Conservation (phyloP, 805 yeast species). For the Cyberlindnera saturnus region DNA sequence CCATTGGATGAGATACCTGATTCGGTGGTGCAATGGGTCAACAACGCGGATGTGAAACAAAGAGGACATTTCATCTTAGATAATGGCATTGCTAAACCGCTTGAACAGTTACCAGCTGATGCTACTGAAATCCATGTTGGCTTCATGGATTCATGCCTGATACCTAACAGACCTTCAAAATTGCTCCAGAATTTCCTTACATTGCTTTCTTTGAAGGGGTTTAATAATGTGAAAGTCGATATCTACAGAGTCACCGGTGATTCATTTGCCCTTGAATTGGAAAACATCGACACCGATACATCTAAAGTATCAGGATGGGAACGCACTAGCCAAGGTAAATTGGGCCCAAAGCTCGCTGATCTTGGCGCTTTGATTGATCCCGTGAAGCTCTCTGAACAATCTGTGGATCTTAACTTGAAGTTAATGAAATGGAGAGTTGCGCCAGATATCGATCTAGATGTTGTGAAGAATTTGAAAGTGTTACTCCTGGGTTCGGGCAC, state of each 20-base stretch:
- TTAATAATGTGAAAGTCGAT: slow-evolving; percentile 29
- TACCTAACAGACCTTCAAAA: slow-evolving; percentile 39
- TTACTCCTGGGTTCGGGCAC: slow-evolving; percentile 95
- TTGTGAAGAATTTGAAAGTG: slow-evolving; percentile 53
- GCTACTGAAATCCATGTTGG: slow-evolving; percentile 23
- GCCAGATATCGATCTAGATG: slow-evolving; percentile 70
- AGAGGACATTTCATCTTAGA: slow-evolving; percentile 26
- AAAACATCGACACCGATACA: slow-evolving; percentile 8
- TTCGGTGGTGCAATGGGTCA: slow-evolving; percentile 9
- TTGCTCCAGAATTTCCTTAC: slow-evolving; percentile 55
- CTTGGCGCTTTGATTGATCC: slow-evolving; percentile 81
- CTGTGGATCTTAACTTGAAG: slow-evolving; percentile 84
- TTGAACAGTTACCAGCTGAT: slow-evolving; percentile 12
- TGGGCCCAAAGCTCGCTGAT: slow-evolving; percentile 81
- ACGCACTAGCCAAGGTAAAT: slow-evolving; percentile 60
- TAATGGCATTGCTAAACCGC: slow-evolving; percentile 11
- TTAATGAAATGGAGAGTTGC: slow-evolving; percentile 96
- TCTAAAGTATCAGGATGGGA: slow-evolving; percentile 81
- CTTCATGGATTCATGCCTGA: slow-evolving; percentile 34
- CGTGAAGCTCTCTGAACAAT: slow-evolving; percentile 75
- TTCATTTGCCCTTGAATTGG: slow-evolving; percentile 26
- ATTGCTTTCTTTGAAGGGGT: slow-evolving; percentile 33
- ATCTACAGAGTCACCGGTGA: slow-evolving; percentile 32
- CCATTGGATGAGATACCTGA: slow-evolving; percentile 7
- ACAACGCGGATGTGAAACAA: slow-evolving; percentile 9